Evolutionary conservation across 1,284 basidiomycete species (phyloP).

Genomic region (Sparassis latifolia): DNA sequence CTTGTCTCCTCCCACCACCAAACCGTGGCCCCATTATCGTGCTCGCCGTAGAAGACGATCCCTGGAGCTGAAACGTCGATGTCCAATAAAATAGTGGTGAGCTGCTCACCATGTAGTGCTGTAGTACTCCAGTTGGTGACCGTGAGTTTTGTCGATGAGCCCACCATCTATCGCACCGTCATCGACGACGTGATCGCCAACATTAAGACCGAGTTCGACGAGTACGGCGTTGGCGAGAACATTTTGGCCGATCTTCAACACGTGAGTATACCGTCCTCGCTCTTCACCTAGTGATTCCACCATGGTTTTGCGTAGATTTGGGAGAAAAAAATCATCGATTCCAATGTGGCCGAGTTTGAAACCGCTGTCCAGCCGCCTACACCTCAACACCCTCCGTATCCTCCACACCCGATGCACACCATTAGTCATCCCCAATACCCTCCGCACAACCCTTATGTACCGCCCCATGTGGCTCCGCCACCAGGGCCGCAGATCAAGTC

Average conservation of each 20-base stretch:
- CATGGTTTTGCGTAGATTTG: slow-evolving; percentile 62
- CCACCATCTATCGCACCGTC: slow-evolving; percentile 84
- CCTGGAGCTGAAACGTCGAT: slow-evolving; percentile 35
- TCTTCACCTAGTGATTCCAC: slow-evolving; percentile 7
- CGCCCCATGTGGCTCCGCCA: slow-evolving; percentile 35
- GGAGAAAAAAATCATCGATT: slow-evolving; percentile 89
- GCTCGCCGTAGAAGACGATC: slow-evolving; percentile 30
- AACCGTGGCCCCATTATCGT: slow-evolving; percentile 25
- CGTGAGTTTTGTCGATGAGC: slow-evolving; percentile 59
- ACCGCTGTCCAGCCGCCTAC: slow-evolving; percentile 36
- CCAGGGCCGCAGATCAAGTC: slow-evolving; percentile 48
- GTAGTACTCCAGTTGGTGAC: slow-evolving; percentile 57
- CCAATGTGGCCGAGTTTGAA: slow-evolving; percentile 92
- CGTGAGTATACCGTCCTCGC: slow-evolving; percentile 45
- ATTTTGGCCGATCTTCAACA: slow-evolving; percentile 84
- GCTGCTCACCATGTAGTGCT: slow-evolving; percentile 56
- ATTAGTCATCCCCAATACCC: slow-evolving; percentile 28
- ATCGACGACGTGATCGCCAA: slow-evolving; percentile 93
- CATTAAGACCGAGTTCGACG: slow-evolving; percentile 94
- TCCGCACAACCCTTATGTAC: slow-evolving; percentile 25
- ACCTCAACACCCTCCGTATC: slow-evolving; percentile 17
- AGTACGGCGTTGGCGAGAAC: slow-evolving; percentile 91
- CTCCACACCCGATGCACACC: slow-evolving; percentile 13
- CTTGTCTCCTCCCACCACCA: slow-evolving; percentile 30
- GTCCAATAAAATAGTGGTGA: slow-evolving; percentile 91